phyloP scores from a whole-genome alignment of 2,329 filamentous ascomycete genomes.

The Helotiales sp. region DNA sequence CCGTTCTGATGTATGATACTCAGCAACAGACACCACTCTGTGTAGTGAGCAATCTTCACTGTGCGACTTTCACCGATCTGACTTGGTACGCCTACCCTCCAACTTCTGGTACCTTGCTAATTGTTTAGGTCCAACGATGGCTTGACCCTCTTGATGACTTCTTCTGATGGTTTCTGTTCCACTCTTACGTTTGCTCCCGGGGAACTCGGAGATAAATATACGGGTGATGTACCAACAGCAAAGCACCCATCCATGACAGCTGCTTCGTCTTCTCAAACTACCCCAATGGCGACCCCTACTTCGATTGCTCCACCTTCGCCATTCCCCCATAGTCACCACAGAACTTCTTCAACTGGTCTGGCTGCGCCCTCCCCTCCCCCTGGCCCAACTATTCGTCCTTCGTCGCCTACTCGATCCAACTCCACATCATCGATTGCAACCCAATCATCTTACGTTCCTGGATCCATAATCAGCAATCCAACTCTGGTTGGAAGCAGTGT shows the following conservation, averaged over 20 bases:
- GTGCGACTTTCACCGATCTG: conserved; percentile 95
- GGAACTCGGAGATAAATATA: conserved; percentile 84
- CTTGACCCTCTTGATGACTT: conserved; percentile 87
- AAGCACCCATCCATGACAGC: conserved; percentile 49
- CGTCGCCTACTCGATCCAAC: conserved; percentile 83
- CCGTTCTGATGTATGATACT: conserved; percentile 93
- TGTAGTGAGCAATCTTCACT: conserved; percentile 95
- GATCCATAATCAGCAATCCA: conserved; percentile 72
- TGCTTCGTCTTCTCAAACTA: conserved; percentile 63
- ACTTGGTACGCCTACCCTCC: conserved; percentile 73
- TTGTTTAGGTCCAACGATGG: conserved; percentile 72
- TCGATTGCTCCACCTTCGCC: conserved; percentile 67
- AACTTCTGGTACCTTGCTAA: conserved; percentile 18
- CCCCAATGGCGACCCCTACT: conserved; percentile 74
- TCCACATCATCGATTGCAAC: conserved; percentile 82
- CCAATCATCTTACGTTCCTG: conserved; percentile 54
- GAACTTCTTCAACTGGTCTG: conserved; percentile 60
- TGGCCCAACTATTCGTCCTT: conserved; percentile 61
- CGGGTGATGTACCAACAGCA: conserved; percentile 62
- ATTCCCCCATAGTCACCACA: conserved; percentile 56
- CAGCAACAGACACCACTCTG: conserved; percentile 94
- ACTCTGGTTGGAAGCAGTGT: conserved; percentile 78
- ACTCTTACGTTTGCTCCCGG: conserved; percentile 81
- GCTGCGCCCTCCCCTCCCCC: conserved; percentile 65
- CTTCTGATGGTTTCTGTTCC: conserved; percentile 97